These are phyloP conservation scores for Fallopia convolvulus DNA, from an alignment of 148 eudicot species.

Conservation along the genomic window DNA sequence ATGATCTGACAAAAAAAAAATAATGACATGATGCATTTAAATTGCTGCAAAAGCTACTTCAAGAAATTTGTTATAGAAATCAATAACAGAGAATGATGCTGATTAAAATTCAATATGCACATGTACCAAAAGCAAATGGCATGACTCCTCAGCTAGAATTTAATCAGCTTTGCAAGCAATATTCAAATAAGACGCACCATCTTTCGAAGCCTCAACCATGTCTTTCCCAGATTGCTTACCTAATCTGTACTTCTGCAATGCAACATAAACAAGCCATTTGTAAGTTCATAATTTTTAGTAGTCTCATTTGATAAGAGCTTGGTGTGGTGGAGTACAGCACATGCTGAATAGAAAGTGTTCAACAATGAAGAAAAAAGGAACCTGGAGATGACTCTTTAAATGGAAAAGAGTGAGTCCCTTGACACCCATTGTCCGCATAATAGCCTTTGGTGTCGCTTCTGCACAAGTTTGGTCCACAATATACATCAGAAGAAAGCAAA, in stretches of 20 bases:
- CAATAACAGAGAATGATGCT: neutral
- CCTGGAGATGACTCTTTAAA: conserved; percentile 81
- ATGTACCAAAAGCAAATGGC: conserved; percentile 4
- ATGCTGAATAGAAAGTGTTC: conserved; percentile 3
- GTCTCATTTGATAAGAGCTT: conserved; percentile 3
- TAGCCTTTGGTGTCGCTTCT: conserved; percentile 76
- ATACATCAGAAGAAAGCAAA: neutral
- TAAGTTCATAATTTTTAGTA: neutral
- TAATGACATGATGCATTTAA: neutral
- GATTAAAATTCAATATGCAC: neutral
- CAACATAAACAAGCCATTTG: conserved; percentile 19
- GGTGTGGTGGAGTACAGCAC: conserved; percentile 5
- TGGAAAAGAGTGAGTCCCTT: conserved; percentile 85
- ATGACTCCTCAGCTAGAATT: conserved; percentile 2
- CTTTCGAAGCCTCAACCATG: conserved; percentile 59
- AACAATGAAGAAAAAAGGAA: conserved; percentile 16
- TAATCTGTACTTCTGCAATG: conserved; percentile 72
- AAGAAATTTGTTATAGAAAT: neutral
- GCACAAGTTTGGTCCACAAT: conserved; percentile 20
- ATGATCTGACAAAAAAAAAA: neutral
- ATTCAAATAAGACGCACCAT: conserved; percentile 47
- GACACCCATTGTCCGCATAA: conserved; percentile 82
- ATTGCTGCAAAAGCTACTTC: neutral
- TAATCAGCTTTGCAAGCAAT: conserved; percentile 11
- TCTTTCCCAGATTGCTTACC: conserved; percentile 88